phyloP scores from a whole-genome alignment of 2,329 filamentous ascomycete genomes.

The Hirsutella minnesotensis region DNA sequence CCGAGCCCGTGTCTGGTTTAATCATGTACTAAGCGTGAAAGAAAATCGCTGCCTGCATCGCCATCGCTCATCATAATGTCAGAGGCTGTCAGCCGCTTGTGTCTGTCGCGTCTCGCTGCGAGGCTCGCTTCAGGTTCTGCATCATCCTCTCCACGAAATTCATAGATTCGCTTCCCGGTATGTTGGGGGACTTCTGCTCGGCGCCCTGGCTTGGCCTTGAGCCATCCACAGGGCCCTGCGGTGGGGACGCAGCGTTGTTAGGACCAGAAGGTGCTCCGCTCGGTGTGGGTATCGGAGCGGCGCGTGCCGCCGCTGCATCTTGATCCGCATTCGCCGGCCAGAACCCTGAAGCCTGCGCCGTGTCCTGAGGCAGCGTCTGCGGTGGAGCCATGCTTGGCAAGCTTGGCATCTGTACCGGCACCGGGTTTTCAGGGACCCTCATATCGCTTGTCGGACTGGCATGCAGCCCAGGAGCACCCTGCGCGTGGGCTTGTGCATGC shows the following conservation, averaged over 20 bases:
- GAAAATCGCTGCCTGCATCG: not conserved
- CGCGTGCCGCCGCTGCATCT: not conserved
- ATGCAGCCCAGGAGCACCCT: not conserved
- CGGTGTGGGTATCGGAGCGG: not conserved
- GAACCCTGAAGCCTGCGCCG: not conserved
- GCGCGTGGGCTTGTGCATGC: not conserved
- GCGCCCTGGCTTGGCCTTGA: no score
- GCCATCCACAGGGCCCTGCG: not conserved
- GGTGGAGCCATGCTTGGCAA: conserved; percentile 7
- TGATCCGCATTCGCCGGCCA: not conserved
- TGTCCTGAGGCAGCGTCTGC: not conserved
- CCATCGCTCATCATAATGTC: not conserved
- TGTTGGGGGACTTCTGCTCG: conserved; percentile 26
- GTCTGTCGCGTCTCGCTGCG: conserved; percentile 7
- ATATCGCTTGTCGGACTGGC: not conserved
- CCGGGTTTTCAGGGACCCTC: conserved; percentile 11
- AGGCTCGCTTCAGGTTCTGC: conserved; percentile 33
- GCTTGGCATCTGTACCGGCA: conserved; percentile 16
- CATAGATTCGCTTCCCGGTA: conserved; percentile 31
- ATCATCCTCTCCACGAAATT: conserved; percentile 41
- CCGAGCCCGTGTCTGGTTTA: no score
- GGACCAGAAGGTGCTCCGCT: not conserved
- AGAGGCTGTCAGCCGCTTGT: not conserved
- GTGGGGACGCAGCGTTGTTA: not conserved
- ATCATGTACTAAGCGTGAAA: no score